A percentile compares a stretch with the other conserved stretches of the same genome.
Evolutionary conservation across 805 yeast genomes (phyloP).

Genomic region (Wickerhamia fluorescens): DNA sequence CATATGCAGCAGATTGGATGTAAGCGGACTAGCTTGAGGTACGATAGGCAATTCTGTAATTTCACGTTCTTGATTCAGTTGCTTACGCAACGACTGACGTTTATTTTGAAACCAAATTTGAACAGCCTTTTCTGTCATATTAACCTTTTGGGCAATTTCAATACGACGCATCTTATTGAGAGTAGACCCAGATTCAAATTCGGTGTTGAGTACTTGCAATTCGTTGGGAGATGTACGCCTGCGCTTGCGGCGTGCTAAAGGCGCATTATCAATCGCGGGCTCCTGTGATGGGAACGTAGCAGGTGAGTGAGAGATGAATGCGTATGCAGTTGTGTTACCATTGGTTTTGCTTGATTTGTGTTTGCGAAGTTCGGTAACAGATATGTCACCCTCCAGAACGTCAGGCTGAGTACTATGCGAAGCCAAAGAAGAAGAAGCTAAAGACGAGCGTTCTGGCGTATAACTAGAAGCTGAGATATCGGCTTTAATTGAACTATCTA

Average conservation of each 20-base stretch:
- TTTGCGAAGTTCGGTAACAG: conserved; percentile 5
- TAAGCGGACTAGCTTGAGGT: conserved; percentile 18
- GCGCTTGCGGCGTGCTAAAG: conserved; percentile 87
- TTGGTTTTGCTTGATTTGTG: conserved; percentile 1
- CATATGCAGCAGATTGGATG: too few relatives aligned
- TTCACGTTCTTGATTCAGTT: conserved; percentile 29
- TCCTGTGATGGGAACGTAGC: conserved; percentile 79
- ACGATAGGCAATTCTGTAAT: conserved; percentile 39
- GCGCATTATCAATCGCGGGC: conserved; percentile 84
- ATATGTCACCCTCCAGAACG: conserved; percentile 7
- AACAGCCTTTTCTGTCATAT: conserved; percentile 96
- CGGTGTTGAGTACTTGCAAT: conserved; percentile 70
- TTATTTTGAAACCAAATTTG: conserved; percentile 98
- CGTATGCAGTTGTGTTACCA: conserved; percentile 41
- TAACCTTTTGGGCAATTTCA: conserved; percentile 72
- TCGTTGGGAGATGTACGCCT: conserved; percentile 92
- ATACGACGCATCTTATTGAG: conserved; percentile 74
- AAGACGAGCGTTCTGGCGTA: too few relatives aligned
- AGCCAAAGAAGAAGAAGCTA: conserved; percentile 6
- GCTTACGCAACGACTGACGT: conserved; percentile 72
- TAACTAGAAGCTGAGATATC: too few relatives aligned
- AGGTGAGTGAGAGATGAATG: conserved; percentile 90
- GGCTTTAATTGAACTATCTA: too few relatives aligned
- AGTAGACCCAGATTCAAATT: conserved; percentile 69
- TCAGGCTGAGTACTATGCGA: conserved; percentile 2